Evolutionary conservation across 1,284 basidiomycete genomes (phyloP).

Genomic region (Irpex sp.): DNA sequence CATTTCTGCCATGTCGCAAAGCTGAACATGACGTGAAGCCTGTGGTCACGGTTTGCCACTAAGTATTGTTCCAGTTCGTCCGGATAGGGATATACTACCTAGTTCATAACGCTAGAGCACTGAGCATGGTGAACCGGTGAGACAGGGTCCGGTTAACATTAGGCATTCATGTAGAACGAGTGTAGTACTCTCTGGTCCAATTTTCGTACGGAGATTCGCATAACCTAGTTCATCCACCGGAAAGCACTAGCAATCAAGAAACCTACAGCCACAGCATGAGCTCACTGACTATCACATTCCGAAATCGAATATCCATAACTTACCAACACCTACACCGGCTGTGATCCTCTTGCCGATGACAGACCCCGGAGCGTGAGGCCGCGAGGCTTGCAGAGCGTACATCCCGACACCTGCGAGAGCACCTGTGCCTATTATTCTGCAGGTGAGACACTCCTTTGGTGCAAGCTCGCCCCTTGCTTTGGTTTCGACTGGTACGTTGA

Average conservation of each 20-base stretch:
- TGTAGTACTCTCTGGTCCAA: no score
- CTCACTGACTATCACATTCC: not conserved
- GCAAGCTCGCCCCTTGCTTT: not conserved
- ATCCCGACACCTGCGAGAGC: slow-evolving; percentile 31
- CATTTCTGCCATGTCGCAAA: not conserved
- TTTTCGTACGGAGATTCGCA: no score
- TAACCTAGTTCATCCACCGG: slow-evolving; percentile 20
- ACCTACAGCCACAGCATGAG: slow-evolving; percentile 14
- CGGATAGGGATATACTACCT: no score
- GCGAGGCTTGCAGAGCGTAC: slow-evolving; percentile 32
- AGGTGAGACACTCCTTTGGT: slow-evolving; percentile 35
- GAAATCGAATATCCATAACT: slow-evolving; percentile 9
- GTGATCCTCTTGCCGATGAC: slow-evolving; percentile 32
- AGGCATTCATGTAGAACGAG: no score
- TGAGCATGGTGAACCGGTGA: no score
- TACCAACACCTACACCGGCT: slow-evolving; percentile 32
- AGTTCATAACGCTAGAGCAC: no score
- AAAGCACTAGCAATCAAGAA: slow-evolving; percentile 26
- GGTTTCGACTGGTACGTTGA: not conserved
- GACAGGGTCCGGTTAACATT: no score
- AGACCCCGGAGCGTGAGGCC: slow-evolving; percentile 33
- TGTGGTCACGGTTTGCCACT: no score
- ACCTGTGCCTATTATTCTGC: slow-evolving; percentile 32
- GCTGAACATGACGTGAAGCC: no score
- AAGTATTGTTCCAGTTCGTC: no score